A percentile compares a stretch with the other conserved stretches of the same genome.
Conservation (phyloP, 352 stramenopile species). For the Globisporangium cystogenes region DNA sequence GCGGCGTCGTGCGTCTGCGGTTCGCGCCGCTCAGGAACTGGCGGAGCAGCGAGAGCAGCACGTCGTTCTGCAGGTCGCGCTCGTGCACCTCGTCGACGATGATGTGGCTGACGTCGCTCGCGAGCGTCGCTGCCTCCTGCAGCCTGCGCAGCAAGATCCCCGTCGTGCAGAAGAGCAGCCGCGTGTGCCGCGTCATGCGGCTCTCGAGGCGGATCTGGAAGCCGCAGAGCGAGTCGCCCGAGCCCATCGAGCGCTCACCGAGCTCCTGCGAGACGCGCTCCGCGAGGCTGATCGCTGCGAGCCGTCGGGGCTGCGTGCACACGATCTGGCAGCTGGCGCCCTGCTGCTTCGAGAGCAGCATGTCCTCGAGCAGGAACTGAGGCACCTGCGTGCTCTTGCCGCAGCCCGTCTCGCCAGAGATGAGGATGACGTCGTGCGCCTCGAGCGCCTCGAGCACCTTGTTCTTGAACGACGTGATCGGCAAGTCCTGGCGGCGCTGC, state of each 20-base stretch:
- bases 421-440: slow-evolving; percentile 88
- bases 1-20: slow-evolving; percentile 29
- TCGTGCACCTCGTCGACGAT: slow-evolving; percentile 99
- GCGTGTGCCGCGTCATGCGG: slow-evolving; percentile 76
- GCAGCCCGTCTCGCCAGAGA: slow-evolving; percentile 94
- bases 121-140: slow-evolving; percentile 74
- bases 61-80: slow-evolving; percentile 90
- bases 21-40: slow-evolving; percentile 63
- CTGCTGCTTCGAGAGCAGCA: slow-evolving; percentile 49
- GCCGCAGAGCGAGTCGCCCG: slow-evolving; percentile 58
- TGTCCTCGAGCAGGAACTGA: slow-evolving; percentile 94
- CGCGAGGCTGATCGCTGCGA: slow-evolving; percentile 95
- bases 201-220: slow-evolving; percentile 95
- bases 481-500: slow-evolving; percentile 49
- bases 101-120: slow-evolving; percentile 91
- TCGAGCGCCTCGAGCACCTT: slow-evolving; percentile 80
- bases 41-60: slow-evolving; percentile 90
- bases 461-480: slow-evolving; percentile 68
- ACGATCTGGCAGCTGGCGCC: slow-evolving; percentile 91
- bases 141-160: slow-evolving; percentile 92
- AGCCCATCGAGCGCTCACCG: slow-evolving; percentile 63
- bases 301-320: slow-evolving; percentile 94
- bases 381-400: slow-evolving; percentile 96
- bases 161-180: slow-evolving; percentile 95
- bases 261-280: slow-evolving; percentile 92